A percentile compares a stretch with the other conserved stretches of the same genome.
Evolutionary conservation across 805 yeast species (phyloP).

Genomic region (Sungouiozyma ichnusensis): DNA sequence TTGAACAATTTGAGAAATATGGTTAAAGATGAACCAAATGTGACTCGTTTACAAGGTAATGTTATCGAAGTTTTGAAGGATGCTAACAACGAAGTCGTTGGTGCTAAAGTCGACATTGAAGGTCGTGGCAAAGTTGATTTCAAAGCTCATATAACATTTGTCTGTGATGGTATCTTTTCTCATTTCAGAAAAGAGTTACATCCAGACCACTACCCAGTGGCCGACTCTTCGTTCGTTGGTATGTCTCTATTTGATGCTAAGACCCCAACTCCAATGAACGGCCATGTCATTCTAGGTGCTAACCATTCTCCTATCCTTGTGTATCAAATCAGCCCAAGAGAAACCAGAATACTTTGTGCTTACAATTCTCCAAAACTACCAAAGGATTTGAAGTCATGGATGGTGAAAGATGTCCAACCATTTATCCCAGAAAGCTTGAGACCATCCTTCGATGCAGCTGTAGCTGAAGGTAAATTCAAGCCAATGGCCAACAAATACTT

Average conservation of each 20-base stretch:
- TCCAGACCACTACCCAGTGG: constrained; percentile 48
- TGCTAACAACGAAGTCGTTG: constrained; percentile 47
- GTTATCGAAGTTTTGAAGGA: constrained; percentile 59
- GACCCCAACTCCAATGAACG: constrained; percentile 66
- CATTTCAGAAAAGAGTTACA: constrained; percentile 72
- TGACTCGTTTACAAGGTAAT: constrained; percentile 72
- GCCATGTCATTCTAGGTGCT: constrained; percentile 78
- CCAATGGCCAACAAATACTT: constrained; percentile 92
- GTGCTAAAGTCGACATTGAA: constrained; percentile 53
- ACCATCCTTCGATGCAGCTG: constrained; percentile 61
- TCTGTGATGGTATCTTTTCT: constrained; percentile 92
- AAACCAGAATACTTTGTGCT: constrained; percentile 85
- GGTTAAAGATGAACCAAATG: constrained; percentile 61
- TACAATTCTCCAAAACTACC: constrained; percentile 69
- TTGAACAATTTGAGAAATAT: constrained; percentile 62
- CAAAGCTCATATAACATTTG: constrained; percentile 55
- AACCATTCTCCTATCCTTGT: constrained; percentile 78
- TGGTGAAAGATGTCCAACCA: constrained; percentile 51
- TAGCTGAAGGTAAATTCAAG: constrained; percentile 48
- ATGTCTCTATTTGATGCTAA: constrained; percentile 62
- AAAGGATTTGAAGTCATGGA: constrained; percentile 50
- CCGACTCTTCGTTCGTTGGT: constrained; percentile 83
- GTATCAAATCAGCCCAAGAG: constrained; percentile 75
- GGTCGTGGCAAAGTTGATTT: constrained; percentile 35
- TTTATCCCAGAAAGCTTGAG: constrained; percentile 51